Conservation (phyloP, 305 asterid species). For the Caryopteris hybrid region DNA sequence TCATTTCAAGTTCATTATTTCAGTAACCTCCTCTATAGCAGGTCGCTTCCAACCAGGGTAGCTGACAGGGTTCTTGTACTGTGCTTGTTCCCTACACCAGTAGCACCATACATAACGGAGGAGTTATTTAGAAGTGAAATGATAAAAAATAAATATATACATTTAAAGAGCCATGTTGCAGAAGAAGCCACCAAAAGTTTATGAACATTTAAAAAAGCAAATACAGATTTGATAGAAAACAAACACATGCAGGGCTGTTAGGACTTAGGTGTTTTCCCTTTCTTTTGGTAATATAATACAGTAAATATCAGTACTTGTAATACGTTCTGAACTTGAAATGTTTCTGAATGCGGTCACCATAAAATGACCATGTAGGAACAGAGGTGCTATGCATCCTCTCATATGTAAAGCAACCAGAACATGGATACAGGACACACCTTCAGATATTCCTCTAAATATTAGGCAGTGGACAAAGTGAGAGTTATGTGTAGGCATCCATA, state of each 20-base stretch:
- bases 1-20: conserved; percentile 22
- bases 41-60: conserved; percentile 73
- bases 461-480: not conserved
- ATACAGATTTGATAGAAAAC: not conserved
- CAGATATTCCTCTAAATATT: not conserved
- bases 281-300: not conserved
- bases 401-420: not conserved
- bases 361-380: not conserved
- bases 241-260: not conserved
- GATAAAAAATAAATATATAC: not conserved
- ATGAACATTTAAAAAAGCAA: not conserved
- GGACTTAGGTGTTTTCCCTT: not conserved
- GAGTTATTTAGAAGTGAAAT: not conserved
- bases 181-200: conserved; percentile 4
- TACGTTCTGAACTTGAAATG: not conserved
- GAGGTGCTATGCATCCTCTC: not conserved
- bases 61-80: conserved; percentile 67
- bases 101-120: conserved; percentile 16
- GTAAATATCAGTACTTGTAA: not conserved
- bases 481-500: too few relatives aligned
- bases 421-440: not conserved
- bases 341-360: not conserved
- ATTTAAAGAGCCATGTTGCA: not conserved
- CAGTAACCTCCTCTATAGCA: conserved; percentile 77
- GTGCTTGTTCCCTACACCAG: conserved; percentile 74